These are phyloP conservation scores for Saccharomycopsis lassenensis DNA, from an alignment of 805 yeast species.

Conservation along the genomic window DNA sequence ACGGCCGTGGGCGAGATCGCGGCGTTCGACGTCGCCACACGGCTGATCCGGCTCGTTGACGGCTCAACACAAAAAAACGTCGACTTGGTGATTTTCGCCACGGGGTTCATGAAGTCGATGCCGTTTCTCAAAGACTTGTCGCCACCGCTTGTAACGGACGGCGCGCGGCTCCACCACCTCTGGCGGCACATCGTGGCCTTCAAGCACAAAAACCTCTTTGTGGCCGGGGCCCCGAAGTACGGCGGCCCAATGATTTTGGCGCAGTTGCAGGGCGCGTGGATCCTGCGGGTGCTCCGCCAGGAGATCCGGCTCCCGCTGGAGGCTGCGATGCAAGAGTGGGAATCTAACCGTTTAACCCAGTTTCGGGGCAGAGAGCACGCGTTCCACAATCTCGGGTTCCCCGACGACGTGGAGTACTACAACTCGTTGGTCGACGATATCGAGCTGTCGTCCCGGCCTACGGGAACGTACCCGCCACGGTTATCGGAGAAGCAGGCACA, in stretches of 20 bases:
- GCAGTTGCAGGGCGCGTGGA: conserved; percentile 52
- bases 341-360: too few relatives aligned
- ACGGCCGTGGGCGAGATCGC: conserved; percentile 34
- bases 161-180: conserved; percentile 36
- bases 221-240: conserved; percentile 50
- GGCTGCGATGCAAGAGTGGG: conserved; percentile 34
- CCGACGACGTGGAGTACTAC: too few relatives aligned
- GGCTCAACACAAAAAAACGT: conserved; percentile 36
- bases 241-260: conserved; percentile 52
- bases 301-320: conserved; percentile 38
- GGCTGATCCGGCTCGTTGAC: conserved; percentile 35
- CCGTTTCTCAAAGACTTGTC: conserved; percentile 41
- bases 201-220: conserved; percentile 50
- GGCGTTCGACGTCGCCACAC: conserved; percentile 28
- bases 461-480: too few relatives aligned
- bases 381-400: too few relatives aligned
- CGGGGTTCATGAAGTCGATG: conserved; percentile 59
- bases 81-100: conserved; percentile 55
- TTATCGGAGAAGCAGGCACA: too few relatives aligned
- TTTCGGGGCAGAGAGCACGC: too few relatives aligned
- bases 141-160: conserved; percentile 33
- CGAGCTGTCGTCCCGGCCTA: too few relatives aligned
- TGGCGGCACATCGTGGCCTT: conserved; percentile 49
- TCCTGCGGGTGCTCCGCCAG: conserved; percentile 51
- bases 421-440: too few relatives aligned